Base-by-base conservation (phyloP, 768 basidiomycete species). In the Rubroboletus satanas region DNA sequence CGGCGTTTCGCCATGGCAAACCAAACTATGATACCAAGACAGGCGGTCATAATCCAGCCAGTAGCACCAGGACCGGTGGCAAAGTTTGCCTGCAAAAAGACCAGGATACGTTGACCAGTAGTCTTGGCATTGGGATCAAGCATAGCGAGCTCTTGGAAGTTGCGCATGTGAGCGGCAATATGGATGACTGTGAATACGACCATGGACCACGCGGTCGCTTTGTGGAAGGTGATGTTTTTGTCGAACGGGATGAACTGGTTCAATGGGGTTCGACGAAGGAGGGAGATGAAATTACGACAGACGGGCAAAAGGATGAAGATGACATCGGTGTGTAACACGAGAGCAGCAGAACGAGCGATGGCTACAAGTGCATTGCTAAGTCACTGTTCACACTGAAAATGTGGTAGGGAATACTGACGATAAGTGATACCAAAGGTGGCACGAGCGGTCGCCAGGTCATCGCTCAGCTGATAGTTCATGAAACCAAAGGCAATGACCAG, bases 291-390 rank as follows among this genome's bases (percentile, higher is more conserved):
- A 75, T 93, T 95, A 57, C 95, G 85, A 80, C 95, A 98, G 68
- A 98, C 83, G 28, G 95, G 96, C 31, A 98, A 82, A 47, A 98
- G 84, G 71, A 98, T 94, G 77, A 96, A 91, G 59, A 91, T 83
- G 56, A 93, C 86, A 72, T 97, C 91, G 64, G 96, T 79, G 63
- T 97, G 93, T 9, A 97, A 82, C 47, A 95, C 84, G 43, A 97
- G 84, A 6, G 95, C 96, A 41, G 94, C 89, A 4, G 87, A 73
- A 71, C 93, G 87, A 45, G 95, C 93, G 61, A 91, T 88, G 42
- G 85, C 93, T 95, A 45, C 4, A 32, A 39, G 7, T 17, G 28
- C 4, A 21, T 28, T 32, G 21, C 60, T 11, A 17, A 52, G 51
- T 33, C 5, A 7, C 37, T 42, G 47, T 41, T 49, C 28, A 9